Conservation (phyloP, 192 early-diverging fungal genomes). For the Mortierella hygrophila region DNA sequence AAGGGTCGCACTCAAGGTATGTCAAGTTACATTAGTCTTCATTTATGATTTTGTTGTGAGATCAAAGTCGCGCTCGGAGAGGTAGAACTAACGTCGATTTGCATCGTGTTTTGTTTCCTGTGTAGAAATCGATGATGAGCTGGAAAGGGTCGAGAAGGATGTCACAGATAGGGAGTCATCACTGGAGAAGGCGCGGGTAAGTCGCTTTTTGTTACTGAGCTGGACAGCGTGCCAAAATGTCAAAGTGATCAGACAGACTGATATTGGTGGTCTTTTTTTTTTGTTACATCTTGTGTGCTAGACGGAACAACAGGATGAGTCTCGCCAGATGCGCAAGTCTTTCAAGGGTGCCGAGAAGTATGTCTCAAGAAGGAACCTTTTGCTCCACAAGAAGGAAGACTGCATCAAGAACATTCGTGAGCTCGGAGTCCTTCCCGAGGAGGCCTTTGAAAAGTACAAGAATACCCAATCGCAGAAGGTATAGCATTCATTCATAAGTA, state of each 20-base stretch:
- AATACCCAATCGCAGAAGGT: conserved; percentile 64
- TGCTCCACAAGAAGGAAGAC: conserved; percentile 90
- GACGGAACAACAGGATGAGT: conserved; percentile 63
- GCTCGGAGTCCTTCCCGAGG: conserved; percentile 94
- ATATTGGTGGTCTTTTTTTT: no score
- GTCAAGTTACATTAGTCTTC: neutral
- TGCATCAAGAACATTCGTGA: conserved; percentile 90
- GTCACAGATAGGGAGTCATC: conserved; percentile 37
- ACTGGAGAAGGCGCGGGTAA: conserved; percentile 50
- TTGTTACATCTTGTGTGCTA: conserved; percentile 13
- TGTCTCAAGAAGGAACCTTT: conserved; percentile 74
- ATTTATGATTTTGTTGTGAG: neutral
- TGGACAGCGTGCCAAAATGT: no score
- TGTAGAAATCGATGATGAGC: conserved; percentile 57
- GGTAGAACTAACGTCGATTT: neutral
- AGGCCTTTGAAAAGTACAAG: conserved; percentile 83
- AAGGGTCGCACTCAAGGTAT: conserved; percentile 54
- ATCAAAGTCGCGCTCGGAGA: neutral
- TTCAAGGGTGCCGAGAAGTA: conserved; percentile 82
- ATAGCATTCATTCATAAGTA: neutral
- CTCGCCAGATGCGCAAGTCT: conserved; percentile 62
- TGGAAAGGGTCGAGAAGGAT: conserved; percentile 25
- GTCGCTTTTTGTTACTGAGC: neutral
- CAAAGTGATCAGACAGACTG: neutral
- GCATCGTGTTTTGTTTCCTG: neutral